A percentile compares a stretch with the other conserved stretches of the same genome.
Evolutionary conservation across 495 filamentous ascomycete species (phyloP).

Genomic region (Talaromyces adpressus): DNA sequence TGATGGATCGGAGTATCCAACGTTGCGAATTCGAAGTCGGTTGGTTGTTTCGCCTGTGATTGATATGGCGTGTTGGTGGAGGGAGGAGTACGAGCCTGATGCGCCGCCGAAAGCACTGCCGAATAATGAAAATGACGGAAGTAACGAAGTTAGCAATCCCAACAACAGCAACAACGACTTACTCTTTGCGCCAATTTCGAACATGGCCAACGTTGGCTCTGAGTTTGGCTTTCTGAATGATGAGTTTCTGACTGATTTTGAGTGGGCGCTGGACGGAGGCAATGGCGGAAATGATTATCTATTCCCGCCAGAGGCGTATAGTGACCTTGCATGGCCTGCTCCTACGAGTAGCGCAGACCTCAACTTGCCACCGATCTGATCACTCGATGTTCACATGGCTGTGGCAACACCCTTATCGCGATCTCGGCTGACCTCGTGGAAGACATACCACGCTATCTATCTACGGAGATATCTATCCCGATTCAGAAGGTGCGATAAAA

Average conservation of each 20-base stretch:
- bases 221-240: conserved; percentile 26
- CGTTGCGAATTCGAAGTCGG: conserved; percentile 36
- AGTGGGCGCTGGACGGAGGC: conserved; percentile 25
- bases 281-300: conserved; percentile 18
- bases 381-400: neutral
- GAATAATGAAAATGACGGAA: conserved; percentile 1
- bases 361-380: neutral
- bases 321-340: conserved; percentile 1
- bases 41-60: conserved; percentile 33
- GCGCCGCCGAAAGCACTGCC: conserved; percentile 11
- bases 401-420: neutral
- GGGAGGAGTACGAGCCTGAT: conserved; percentile 36
- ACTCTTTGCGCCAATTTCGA: neutral
- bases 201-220: conserved; percentile 10
- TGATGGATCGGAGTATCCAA: conserved; percentile 30
- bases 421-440: neutral
- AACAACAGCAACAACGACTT: neutral
- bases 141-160: conserved; percentile 1
- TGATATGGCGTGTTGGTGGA: conserved; percentile 46
- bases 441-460: neutral
- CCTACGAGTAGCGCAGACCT: neutral
- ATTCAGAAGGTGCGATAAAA: neutral
- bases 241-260: conserved; percentile 26
- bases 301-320: conserved; percentile 18
- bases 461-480: neutral